These are phyloP conservation scores for Nannochloris sp. DNA, from an alignment of 139 green algal species.

Conservation along the genomic window DNA sequence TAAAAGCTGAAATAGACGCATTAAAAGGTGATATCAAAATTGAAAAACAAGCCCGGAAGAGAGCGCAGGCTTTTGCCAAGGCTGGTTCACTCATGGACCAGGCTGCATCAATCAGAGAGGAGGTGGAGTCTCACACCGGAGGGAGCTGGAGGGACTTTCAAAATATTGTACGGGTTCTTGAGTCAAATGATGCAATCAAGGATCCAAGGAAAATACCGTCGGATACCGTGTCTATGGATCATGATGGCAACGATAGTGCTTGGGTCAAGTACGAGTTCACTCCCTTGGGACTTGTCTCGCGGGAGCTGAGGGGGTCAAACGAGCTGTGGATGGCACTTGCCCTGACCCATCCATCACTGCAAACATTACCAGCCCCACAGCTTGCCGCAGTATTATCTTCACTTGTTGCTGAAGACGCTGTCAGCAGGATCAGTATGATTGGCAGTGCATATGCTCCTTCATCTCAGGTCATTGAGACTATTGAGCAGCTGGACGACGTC, in stretches of 20 bases:
- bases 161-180: conserved; percentile 45
- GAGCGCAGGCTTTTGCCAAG: conserved; percentile 2
- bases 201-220: background rate
- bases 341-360: conserved; percentile 48
- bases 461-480: conserved; percentile 22
- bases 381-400: conserved; percentile 52
- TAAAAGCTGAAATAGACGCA: conserved; percentile 10
- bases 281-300: conserved; percentile 55
- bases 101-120: conserved; percentile 18
- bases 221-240: background rate
- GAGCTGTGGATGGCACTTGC: conserved; percentile 82
- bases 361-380: conserved; percentile 38
- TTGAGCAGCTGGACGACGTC: conserved; percentile 48
- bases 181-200: conserved; percentile 34
- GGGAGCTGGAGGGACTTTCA: conserved; percentile 47
- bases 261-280: conserved; percentile 9
- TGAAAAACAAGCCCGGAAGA: conserved; percentile 12
- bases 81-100: conserved; percentile 24
- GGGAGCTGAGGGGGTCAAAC: conserved; percentile 64
- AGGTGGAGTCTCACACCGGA: conserved; percentile 18
- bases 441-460: conserved; percentile 34
- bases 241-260: background rate
- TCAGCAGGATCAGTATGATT: conserved; percentile 20
- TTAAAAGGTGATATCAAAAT: conserved; percentile 19
- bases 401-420: conserved; percentile 47